Percentiles rank a stretch among this genome's conserved stretches.
Conservation (phyloP, 1,284 basidiomycete species). For the Cerrena zonata region DNA sequence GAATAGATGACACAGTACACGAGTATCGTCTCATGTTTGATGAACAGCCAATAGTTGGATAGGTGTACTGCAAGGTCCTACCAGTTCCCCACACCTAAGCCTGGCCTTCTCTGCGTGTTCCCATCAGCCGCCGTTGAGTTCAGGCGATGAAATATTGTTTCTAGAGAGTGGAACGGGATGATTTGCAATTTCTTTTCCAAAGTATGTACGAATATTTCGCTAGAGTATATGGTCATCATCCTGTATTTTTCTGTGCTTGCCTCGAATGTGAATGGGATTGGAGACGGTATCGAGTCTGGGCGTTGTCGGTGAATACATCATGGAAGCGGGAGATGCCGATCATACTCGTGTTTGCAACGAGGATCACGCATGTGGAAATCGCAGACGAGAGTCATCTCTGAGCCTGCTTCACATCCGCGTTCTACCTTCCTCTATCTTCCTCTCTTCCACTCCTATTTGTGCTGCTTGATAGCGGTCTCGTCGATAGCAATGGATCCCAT, state of each 20-base stretch:
- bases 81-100: neutral
- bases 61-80: neutral
- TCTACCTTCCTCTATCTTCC: slow-evolving; percentile 22
- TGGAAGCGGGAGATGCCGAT: slow-evolving; percentile 13
- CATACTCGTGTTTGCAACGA: slow-evolving; percentile 26
- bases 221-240: too few species aligned
- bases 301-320: neutral
- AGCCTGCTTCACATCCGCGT: slow-evolving; percentile 17
- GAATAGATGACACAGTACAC: neutral
- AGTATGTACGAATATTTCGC: too few species aligned
- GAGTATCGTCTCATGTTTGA: neutral
- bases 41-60: neutral
- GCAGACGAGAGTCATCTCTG: slow-evolving; percentile 11
- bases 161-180: neutral
- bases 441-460: slow-evolving; percentile 10
- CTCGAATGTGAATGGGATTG: neutral
- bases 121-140: neutral
- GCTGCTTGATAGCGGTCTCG: slow-evolving; percentile 13
- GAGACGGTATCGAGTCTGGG: neutral
- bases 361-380: slow-evolving; percentile 14
- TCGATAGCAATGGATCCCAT: slow-evolving; percentile 30
- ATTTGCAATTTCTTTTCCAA: too few species aligned
- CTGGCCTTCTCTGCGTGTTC: neutral
- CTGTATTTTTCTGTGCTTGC: neutral
- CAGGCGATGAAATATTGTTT: neutral